Percentiles rank a stretch among this genome's conserved stretches.
Conservation (phyloP, 208 protist species). For the Leishmania turanica region DNA sequence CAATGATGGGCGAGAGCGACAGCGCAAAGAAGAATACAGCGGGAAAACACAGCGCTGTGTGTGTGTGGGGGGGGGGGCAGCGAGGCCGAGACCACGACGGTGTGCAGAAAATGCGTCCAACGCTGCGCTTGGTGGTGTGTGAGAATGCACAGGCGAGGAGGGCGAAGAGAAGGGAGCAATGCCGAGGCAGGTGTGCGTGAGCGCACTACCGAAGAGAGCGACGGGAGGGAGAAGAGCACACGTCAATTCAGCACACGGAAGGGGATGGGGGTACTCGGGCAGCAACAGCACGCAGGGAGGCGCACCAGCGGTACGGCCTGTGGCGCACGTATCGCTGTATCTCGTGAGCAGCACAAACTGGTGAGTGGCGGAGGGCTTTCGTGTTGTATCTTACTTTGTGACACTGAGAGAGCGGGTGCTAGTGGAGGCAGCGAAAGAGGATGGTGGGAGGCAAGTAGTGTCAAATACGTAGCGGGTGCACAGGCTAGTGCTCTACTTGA, state of each 20-base stretch:
- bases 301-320: not conserved
- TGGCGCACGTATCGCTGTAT: not conserved
- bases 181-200: not conserved
- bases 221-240: not conserved
- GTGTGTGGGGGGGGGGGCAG: too few relatives aligned
- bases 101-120: not conserved
- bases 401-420: not conserved
- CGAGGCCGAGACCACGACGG: not conserved
- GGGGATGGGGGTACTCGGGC: not conserved
- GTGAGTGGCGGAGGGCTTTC: not conserved
- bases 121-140: not conserved
- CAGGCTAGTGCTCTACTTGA: not conserved
- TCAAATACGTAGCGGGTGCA: not conserved
- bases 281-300: not conserved
- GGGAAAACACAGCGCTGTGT: not conserved
- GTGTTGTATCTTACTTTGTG: not conserved
- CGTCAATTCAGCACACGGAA: not conserved
- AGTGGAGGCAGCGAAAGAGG: not conserved
- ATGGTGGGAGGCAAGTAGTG: not conserved
- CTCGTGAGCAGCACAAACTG: not conserved
- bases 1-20: not conserved
- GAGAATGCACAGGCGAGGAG: not conserved
- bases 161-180: not conserved
- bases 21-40: not conserved
- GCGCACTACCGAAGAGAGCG: not conserved